phyloP scores from a whole-genome alignment of 306 rosid species.

The Ormosia semicastrata region DNA sequence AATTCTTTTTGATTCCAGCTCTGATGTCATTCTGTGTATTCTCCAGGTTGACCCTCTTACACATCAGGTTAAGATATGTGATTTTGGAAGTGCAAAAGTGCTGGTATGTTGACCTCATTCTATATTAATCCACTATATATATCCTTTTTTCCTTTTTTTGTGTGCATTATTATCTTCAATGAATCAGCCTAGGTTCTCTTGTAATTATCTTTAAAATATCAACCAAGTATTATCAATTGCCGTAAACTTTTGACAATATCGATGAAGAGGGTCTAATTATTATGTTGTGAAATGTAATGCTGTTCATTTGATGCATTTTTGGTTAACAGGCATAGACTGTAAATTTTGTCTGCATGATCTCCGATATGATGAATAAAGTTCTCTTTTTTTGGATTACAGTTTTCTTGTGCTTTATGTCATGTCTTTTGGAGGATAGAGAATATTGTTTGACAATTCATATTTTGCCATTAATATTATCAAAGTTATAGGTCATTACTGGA shows the following conservation, averaged over 20 bases:
- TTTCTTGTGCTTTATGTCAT: not conserved
- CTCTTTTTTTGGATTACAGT: not conserved
- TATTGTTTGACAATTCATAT: not conserved
- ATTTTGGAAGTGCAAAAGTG: conserved; percentile 88
- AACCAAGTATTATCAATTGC: not conserved
- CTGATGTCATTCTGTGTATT: conserved; percentile 14
- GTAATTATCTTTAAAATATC: not conserved
- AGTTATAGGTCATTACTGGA: not conserved
- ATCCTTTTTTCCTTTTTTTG: not conserved
- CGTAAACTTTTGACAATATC: not conserved
- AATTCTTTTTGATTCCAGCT: not conserved
- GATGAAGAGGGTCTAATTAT: not conserved
- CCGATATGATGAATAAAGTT: not conserved
- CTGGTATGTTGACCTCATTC: conserved; percentile 48
- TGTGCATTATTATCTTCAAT: not conserved
- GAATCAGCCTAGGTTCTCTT: not conserved
- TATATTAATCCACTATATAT: not conserved
- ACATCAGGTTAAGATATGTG: conserved; percentile 72
- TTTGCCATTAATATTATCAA: not conserved
- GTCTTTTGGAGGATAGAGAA: not conserved
- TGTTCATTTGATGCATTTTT: not conserved
- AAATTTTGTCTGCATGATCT: not conserved
- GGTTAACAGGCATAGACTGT: not conserved
- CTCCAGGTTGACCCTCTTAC: conserved; percentile 80
- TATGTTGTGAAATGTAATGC: not conserved